Conservation (phyloP, 2,329 filamentous ascomycete species). For the Daldinia eschscholtzii region DNA sequence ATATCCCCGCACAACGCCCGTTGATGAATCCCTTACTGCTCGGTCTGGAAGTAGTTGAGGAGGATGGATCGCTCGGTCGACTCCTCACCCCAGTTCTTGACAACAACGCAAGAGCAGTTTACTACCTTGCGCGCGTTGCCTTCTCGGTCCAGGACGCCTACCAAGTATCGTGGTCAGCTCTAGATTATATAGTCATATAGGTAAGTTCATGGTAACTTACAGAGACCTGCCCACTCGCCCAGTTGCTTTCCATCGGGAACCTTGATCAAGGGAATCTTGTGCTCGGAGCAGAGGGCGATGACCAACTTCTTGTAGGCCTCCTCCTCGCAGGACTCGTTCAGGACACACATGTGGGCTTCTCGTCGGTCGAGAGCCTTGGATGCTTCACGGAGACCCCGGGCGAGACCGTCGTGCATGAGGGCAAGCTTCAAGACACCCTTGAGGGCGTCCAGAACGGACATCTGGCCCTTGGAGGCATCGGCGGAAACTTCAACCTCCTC, state of each 20-base stretch:
- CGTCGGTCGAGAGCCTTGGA: slow-evolving; percentile 98
- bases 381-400: slow-evolving; percentile 97
- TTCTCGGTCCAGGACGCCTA: slow-evolving; percentile 98
- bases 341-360: slow-evolving; percentile 99
- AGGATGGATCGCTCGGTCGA: slow-evolving; percentile 98
- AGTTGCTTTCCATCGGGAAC: slow-evolving; percentile 99
- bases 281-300: slow-evolving; percentile 97
- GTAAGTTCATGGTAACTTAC: slow-evolving; percentile 72
- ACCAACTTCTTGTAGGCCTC: slow-evolving; percentile 99
- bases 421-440: slow-evolving; percentile 99
- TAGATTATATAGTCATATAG: background rate
- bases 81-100: slow-evolving; percentile 99
- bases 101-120: slow-evolving; percentile 99
- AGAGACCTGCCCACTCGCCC: slow-evolving; percentile 99
- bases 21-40: slow-evolving; percentile 67
- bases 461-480: slow-evolving; percentile 90
- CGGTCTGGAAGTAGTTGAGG: slow-evolving; percentile 99
- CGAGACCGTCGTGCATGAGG: slow-evolving; percentile 99
- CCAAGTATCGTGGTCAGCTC: slow-evolving; percentile 50
- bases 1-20: slow-evolving; percentile 53
- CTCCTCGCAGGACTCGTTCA: slow-evolving; percentile 99
- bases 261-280: slow-evolving; percentile 99
- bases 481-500: slow-evolving; percentile 96
- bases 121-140: slow-evolving; percentile 99
- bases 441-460: slow-evolving; percentile 97